Evolutionary conservation across 2,329 filamentous ascomycete species (phyloP), one percentile per base, ranked within the genome.

Genomic region (Neurospora sp.): DNA sequence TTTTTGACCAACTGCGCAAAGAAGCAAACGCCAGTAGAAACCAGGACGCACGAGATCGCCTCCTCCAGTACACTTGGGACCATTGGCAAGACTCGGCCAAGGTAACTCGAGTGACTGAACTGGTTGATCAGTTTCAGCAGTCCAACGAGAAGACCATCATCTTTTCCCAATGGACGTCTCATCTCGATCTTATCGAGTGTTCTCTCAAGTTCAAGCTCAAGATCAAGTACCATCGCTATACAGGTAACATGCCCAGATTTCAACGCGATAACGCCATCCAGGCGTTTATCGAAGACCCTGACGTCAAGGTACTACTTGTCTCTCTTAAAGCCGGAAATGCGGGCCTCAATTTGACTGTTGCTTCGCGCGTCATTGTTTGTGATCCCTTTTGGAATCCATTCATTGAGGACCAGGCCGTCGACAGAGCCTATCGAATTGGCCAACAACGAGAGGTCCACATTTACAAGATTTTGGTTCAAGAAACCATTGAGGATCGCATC

Each of bases 311-410:
- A 77, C 91, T 96, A 85, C 84, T 96, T 3, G 87, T 94, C 2
- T 93, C 91, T 1, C 83, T 95, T 67, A 93, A 92, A 75, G 92
- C 92, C 1, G 92, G 92, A 40, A 95, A 95, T 75, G 89, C 93
- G 0, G 94, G 94, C 1, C 86, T 97, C 66, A 97, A 97, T 76
- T 85, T 97, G 28, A 92, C 91, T 46, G 88, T 89, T 19, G 94
- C 93, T 0, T 93, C 90, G 1, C 90, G 93, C 73, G 92, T 97
- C 74, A 93, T 97, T 78, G 91, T 97, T 73, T 89, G 97, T 77
- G 93, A 97, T 77, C 93, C 93, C 0, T 97, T 96, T 81, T 97
- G 93, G 93, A 97, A 97, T 73, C 94, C 93, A 0, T 97, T 91
- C 77, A 91, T 96, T 67, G 94, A 97, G 80, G 93, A 93, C 80